Evolutionary conservation across 2,329 filamentous ascomycete genomes (phyloP).

Genomic region (Myriosclerotinia scirpicola): DNA sequence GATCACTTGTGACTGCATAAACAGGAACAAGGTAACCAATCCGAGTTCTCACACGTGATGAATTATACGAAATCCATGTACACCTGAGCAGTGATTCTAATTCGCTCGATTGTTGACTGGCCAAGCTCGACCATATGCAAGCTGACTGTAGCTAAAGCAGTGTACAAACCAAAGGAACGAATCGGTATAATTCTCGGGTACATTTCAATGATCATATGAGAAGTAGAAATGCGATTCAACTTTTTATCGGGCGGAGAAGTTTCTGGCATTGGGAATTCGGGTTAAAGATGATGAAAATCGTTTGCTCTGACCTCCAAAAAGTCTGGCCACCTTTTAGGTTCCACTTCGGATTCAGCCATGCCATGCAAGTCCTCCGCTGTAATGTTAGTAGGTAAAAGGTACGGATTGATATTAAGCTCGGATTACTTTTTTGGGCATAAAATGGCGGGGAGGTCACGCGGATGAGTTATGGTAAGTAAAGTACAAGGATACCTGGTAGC

Average conservation of each 20-base stretch:
- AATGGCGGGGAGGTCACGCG: not conserved
- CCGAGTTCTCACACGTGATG: not conserved
- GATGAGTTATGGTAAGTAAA: not conserved
- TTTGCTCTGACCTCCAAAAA: not conserved
- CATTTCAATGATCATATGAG: not conserved
- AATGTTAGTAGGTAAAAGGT: not conserved
- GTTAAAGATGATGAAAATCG: not conserved
- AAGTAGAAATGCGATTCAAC: not conserved
- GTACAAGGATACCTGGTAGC: not conserved
- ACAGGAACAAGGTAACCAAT: constrained; percentile 1
- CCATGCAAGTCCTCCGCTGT: not conserved
- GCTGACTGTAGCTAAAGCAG: not conserved
- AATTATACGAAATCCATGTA: not conserved
- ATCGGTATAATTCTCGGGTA: not conserved
- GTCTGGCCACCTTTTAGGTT: not conserved
- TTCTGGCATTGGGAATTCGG: not conserved
- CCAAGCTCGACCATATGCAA: not conserved
- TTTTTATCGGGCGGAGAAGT: not conserved
- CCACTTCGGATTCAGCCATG: not conserved
- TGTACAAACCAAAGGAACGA: not conserved
- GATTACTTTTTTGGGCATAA: not conserved
- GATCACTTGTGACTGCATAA: not conserved
- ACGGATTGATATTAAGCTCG: not conserved
- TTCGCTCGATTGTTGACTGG: not conserved
- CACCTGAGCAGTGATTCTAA: not conserved